Evolutionary conservation across 768 basidiomycete species (phyloP).

Genomic region (Panellus pusillus): DNA sequence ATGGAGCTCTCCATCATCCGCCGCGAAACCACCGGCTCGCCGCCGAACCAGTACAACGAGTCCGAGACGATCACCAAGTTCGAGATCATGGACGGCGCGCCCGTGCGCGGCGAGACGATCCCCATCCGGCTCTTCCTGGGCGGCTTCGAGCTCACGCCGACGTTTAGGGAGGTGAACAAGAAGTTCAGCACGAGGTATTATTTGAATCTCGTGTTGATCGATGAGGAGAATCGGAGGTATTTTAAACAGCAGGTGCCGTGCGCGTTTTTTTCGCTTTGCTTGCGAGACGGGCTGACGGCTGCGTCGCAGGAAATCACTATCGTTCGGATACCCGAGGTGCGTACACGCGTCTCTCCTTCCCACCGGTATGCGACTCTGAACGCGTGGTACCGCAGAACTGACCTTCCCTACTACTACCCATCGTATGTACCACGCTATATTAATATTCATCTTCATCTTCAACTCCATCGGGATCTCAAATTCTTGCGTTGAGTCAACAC

Average conservation of each 20-base stretch:
- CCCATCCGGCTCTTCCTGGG: constrained; percentile 97
- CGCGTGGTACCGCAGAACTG: too few relatives aligned
- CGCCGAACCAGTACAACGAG: constrained; percentile 99
- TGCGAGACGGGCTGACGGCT: not conserved
- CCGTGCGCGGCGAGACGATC: constrained; percentile 97
- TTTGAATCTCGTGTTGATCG: constrained; percentile 94
- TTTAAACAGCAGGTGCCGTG: constrained; percentile 88
- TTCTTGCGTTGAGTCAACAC: too few relatives aligned
- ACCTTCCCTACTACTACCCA: too few relatives aligned
- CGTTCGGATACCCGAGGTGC: constrained; percentile 85
- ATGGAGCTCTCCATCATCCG: constrained; percentile 99
- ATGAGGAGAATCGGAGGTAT: constrained; percentile 96
- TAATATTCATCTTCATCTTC: too few relatives aligned
- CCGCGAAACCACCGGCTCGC: constrained; percentile 93
- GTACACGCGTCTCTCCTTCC: constrained; percentile 18
- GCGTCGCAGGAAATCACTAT: constrained; percentile 74
- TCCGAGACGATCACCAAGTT: constrained; percentile 99
- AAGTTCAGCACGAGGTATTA: constrained; percentile 98
- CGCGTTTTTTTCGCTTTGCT: not conserved
- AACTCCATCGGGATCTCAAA: too few relatives aligned
- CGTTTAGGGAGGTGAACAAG: constrained; percentile 99
- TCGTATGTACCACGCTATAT: too few relatives aligned
- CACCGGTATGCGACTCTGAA: too few relatives aligned
- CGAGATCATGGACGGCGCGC: constrained; percentile 98
- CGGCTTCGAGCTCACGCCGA: constrained; percentile 97